Conservation (phyloP, 495 filamentous ascomycete genomes). For the Coniosporium apollinis region DNA sequence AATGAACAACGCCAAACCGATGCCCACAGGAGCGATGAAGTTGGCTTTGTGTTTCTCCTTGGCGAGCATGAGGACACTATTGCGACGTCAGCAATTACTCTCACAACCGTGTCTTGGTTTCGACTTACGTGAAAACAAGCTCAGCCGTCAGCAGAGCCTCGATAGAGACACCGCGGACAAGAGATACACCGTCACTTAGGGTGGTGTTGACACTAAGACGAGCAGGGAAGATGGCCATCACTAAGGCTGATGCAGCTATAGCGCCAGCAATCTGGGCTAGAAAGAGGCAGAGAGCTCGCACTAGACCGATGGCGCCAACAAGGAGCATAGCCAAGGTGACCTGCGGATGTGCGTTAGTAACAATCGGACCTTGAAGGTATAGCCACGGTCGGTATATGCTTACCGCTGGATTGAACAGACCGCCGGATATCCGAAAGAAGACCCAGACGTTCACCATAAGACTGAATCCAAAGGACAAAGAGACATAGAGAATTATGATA, state of each 20-base stretch:
- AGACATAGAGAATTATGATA: constrained; percentile 19
- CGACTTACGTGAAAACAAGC: constrained; percentile 16
- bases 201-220: constrained; percentile 12
- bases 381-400: neutral
- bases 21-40: constrained; percentile 15
- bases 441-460: constrained; percentile 25
- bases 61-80: constrained; percentile 19
- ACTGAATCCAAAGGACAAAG: constrained; percentile 19
- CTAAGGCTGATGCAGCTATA: constrained; percentile 11
- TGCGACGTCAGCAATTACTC: too few species aligned
- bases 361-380: neutral
- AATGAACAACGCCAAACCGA: constrained; percentile 14
- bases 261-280: constrained; percentile 10
- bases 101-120: too few species aligned
- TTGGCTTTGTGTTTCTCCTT: constrained; percentile 14
- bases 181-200: constrained; percentile 6
- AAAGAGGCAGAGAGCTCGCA: constrained; percentile 10
- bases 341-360: constrained; percentile 2
- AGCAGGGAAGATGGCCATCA: constrained; percentile 10
- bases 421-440: constrained; percentile 21
- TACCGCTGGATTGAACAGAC: constrained; percentile 15
- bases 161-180: constrained; percentile 13
- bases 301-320: constrained; percentile 3
- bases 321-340: constrained; percentile 13
- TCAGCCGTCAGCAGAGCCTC: constrained; percentile 15